phyloP scores from a whole-genome alignment of 768 basidiomycete genomes.

The Lactifluus volemus region DNA sequence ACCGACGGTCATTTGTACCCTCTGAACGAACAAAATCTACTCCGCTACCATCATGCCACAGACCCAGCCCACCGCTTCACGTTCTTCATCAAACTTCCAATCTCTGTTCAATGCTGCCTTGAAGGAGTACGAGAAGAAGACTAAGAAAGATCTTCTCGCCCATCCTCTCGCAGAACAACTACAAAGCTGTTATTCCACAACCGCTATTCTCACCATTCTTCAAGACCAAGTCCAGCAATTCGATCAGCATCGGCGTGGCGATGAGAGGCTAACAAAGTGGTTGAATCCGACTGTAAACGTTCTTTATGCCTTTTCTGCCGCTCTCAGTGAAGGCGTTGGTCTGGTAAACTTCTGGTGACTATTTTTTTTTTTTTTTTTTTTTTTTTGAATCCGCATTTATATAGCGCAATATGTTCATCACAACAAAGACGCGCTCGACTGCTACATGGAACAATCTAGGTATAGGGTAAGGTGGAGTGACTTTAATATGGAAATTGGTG shows the following conservation, averaged over 20 bases:
- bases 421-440: no score
- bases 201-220: not conserved
- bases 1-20: no score
- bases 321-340: not conserved
- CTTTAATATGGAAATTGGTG: no score
- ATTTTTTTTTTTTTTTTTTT: no score
- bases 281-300: not conserved
- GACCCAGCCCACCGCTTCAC: not conserved
- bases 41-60: not conserved
- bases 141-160: not conserved
- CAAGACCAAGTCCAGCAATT: not conserved
- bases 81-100: not conserved
- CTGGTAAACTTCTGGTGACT: not conserved
- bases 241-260: not conserved
- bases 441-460: no score
- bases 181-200: not conserved
- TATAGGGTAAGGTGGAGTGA: no score
- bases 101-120: not conserved
- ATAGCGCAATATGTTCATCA: no score
- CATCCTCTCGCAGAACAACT: not conserved
- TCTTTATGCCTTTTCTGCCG: not conserved
- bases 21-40: no score
- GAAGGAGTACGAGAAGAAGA: no score
- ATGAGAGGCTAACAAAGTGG: not conserved
- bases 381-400: no score